Evolutionary conservation across 208 protist genomes (phyloP), one percentile per base, ranked within the genome.

Genomic region (Trypanosoma brucei): DNA sequence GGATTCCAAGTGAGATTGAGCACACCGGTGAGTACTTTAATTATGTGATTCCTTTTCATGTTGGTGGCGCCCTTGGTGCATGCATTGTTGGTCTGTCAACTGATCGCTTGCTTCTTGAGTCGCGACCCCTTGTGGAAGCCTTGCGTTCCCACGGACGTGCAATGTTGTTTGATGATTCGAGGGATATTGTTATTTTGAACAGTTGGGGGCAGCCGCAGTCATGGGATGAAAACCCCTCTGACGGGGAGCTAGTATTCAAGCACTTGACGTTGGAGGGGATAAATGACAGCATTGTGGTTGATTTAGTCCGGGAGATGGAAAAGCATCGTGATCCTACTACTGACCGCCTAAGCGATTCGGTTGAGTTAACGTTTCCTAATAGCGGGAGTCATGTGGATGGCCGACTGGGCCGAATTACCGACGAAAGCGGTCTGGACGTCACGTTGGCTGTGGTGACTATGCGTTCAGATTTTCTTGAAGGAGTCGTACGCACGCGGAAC

Each of bases 41-140:
- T 59, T 88, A 80, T 55, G 78, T 84, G 34, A 78, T 88, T 45
- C 82, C 82, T n/a, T 88, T 88, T 62, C 59, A 52, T 31, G 68
- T 88, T n/a, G 59, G 80, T 56, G 63, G 63, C 35, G 35, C 37
- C 42, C 62, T 72, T 59, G 82, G 82, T 50, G 76, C 62, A 57
- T 84, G 78, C 59, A 72, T 80, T 42, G 82, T 81, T 0, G 78
- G 76, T 36, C 68, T 78, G 49, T 64, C 70, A 51, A 73, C 69
- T 3, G 35, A 69, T 59, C 67, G 59, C 44, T 51, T 88, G 3
- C 64, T 84, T 38, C 57, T 62, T 30, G 82, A 84, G 56, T 72
- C 75, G 0, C 61, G 61, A 31, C 74, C 68, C 36, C 75, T 88
- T 38, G 65, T 79, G 22, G 65, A 39, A 11, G 74, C 78, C 33